phyloP scores from a whole-genome alignment of 179 eudicot species.

The Carnegiea gigantea region DNA sequence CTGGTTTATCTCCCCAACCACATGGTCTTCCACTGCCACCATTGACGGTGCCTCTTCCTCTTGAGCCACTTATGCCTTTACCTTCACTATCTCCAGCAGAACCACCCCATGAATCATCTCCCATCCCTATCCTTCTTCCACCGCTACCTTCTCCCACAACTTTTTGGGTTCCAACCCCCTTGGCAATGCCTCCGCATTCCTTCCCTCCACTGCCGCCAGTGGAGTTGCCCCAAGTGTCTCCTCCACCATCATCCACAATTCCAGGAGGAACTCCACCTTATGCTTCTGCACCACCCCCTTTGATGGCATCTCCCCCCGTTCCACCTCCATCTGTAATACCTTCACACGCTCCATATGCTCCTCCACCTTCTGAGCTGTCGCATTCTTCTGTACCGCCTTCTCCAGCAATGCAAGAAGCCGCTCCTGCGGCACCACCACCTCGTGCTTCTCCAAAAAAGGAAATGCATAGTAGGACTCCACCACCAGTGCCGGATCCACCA shows the following conservation, averaged over 20 bases:
- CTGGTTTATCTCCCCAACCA: background rate
- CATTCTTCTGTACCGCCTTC: slow-evolving; percentile 27
- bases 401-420: slow-evolving; percentile 19
- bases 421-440: slow-evolving; percentile 29
- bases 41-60: slow-evolving; percentile 15
- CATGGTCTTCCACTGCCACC: slow-evolving; percentile 15
- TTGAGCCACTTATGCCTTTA: background rate
- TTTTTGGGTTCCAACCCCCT: background rate
- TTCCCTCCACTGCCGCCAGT: slow-evolving; percentile 25
- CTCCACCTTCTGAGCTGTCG: slow-evolving; percentile 26
- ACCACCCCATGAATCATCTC: slow-evolving; percentile 14
- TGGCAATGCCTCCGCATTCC: background rate
- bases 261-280: slow-evolving; percentile 15
- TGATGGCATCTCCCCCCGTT: slow-evolving; percentile 10
- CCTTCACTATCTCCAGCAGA: slow-evolving; percentile 13
- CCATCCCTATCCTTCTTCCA: background rate
- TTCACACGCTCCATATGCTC: slow-evolving; percentile 17
- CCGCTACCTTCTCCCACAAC: slow-evolving; percentile 7
- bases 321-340: slow-evolving; percentile 16
- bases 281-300: slow-evolving; percentile 15
- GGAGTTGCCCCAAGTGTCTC: slow-evolving; percentile 23
- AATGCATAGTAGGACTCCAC: slow-evolving; percentile 27
- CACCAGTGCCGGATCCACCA: slow-evolving; percentile 31
- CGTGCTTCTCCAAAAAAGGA: slow-evolving; percentile 26
- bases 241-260: slow-evolving; percentile 5